Conservation (phyloP, 257 asterid genomes). For the Capsicum pubescens region DNA sequence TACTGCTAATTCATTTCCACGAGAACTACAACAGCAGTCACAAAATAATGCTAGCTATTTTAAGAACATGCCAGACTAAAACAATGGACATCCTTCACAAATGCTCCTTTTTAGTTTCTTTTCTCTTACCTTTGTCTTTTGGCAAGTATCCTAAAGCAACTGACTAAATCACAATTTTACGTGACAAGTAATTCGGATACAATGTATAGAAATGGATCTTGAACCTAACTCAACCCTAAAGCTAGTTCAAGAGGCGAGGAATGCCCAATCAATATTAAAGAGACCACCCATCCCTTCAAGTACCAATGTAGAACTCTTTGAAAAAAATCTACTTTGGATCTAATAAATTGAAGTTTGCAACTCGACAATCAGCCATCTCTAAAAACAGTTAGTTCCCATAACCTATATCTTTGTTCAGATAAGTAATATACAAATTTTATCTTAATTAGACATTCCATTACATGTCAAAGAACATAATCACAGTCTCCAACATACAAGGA, state of each 20-base stretch:
- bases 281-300: too few relatives aligned
- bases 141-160: conserved; percentile 10
- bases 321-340: background rate
- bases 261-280: too few relatives aligned
- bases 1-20: conserved; percentile 5
- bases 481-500: conserved; percentile 6
- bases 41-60: background rate
- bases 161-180: background rate
- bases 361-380: background rate
- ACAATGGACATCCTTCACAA: conserved; percentile 13
- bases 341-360: background rate
- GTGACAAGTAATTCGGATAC: too few relatives aligned
- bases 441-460: background rate
- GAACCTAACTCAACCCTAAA: too few relatives aligned
- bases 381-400: background rate
- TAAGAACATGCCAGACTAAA: background rate
- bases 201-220: too few relatives aligned
- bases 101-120: background rate
- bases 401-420: background rate
- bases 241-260: too few relatives aligned
- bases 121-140: conserved; percentile 8
- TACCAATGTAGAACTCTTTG: too few relatives aligned
- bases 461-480: background rate
- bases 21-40: background rate
- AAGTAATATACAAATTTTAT: conserved; percentile 1